Conservation (phyloP, 306 rosid genomes). For the Vigna reflexopilosa region DNA sequence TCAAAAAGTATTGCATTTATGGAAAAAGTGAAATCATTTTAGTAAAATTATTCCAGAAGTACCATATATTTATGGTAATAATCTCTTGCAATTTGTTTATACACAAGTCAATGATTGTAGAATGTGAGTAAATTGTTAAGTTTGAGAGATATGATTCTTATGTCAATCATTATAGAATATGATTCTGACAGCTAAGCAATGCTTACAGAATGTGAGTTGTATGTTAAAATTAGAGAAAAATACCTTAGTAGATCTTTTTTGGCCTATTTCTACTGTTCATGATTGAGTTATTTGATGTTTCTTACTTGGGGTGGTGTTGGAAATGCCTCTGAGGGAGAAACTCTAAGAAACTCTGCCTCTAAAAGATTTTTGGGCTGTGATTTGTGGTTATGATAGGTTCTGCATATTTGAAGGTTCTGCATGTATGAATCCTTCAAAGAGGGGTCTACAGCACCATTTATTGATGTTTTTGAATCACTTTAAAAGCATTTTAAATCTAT, state of each 20-base stretch:
- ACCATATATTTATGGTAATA: too few relatives aligned
- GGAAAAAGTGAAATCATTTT: too few relatives aligned
- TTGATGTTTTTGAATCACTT: background rate
- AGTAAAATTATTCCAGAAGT: too few relatives aligned
- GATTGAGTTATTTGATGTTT: too few relatives aligned
- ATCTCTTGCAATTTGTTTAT: background rate
- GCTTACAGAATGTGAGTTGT: background rate
- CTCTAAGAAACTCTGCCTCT: background rate
- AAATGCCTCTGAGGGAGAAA: too few relatives aligned
- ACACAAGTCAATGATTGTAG: background rate
- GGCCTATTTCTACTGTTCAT: background rate
- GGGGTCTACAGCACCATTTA: background rate
- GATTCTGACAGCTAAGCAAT: too few relatives aligned
- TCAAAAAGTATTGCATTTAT: too few relatives aligned
- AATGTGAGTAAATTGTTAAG: too few relatives aligned
- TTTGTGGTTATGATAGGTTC: background rate
- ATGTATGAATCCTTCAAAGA: background rate
- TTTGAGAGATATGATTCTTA: background rate
- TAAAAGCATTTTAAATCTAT: constrained; percentile 17
- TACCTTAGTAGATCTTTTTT: background rate
- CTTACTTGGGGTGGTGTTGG: too few relatives aligned
- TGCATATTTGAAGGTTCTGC: too few relatives aligned
- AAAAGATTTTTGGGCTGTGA: background rate
- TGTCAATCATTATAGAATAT: background rate
- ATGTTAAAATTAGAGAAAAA: background rate